A percentile compares a stretch with the other conserved stretches of the same genome.
These are phyloP conservation scores for Erodium moschatum DNA, from an alignment of 441 rosid genomes.

Conservation along the genomic window DNA sequence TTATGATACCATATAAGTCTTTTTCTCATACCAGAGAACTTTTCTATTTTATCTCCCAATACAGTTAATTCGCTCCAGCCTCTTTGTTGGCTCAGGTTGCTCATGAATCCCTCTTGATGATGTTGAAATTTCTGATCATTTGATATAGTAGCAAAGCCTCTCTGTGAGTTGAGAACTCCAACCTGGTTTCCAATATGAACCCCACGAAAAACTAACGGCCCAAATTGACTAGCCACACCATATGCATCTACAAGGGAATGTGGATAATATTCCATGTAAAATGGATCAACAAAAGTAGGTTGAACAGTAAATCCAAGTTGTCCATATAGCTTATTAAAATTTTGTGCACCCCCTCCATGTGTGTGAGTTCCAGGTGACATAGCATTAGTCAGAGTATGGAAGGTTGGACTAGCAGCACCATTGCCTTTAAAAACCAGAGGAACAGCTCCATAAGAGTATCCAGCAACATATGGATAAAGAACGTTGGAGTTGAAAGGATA, in stretches of 20 bases:
- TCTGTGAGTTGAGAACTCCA: slow-evolving; percentile 28
- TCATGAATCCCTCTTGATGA: slow-evolving; percentile 28
- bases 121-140: slow-evolving; percentile 32
- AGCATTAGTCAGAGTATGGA: slow-evolving; percentile 32
- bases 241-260: slow-evolving; percentile 38
- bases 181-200: slow-evolving; percentile 29
- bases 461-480: slow-evolving; percentile 37
- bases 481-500: slow-evolving; percentile 34
- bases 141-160: slow-evolving; percentile 26
- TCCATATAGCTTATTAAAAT: slow-evolving; percentile 38
- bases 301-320: slow-evolving; percentile 36
- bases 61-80: too few relatives aligned
- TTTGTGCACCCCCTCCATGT: slow-evolving; percentile 39
- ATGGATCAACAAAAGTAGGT: slow-evolving; percentile 37
- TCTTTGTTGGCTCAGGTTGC: slow-evolving; percentile 27
- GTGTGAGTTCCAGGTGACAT: slow-evolving; percentile 30
- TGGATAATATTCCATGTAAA: slow-evolving; percentile 43
- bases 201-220: slow-evolving; percentile 26
- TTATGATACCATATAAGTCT: too few relatives aligned
- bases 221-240: slow-evolving; percentile 31
- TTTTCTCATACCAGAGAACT: too few relatives aligned
- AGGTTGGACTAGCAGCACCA: slow-evolving; percentile 30
- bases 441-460: slow-evolving; percentile 38
- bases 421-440: slow-evolving; percentile 33
- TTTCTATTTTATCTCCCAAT: too few relatives aligned